A percentile compares a stretch with the other conserved stretches of the same genome.
phyloP scores from a whole-genome alignment of 805 yeast species.

The Hanseniaspora valbyensis region DNA sequence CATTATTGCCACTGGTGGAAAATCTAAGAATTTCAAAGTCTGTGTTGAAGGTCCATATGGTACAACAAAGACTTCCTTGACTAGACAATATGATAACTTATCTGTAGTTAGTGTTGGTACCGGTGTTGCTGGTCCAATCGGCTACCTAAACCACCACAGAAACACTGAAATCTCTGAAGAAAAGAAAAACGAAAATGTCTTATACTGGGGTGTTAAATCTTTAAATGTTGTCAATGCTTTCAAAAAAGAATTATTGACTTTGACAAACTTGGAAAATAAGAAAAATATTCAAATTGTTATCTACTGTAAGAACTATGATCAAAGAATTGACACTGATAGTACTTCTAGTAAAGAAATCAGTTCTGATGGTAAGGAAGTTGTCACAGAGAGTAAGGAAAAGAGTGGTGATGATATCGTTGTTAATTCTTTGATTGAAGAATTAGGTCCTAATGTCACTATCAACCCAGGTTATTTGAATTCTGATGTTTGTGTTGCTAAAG shows the following conservation, averaged over 20 bases:
- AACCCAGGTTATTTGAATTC: not conserved
- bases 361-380: too few species aligned
- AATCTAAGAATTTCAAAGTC: not conserved
- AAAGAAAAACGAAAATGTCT: not conserved
- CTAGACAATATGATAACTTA: not conserved
- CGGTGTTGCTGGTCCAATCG: slow-evolving; percentile 12
- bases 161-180: not conserved
- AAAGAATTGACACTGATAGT: not conserved
- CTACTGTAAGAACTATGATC: not conserved
- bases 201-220: slow-evolving; percentile 12
- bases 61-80: not conserved
- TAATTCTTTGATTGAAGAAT: not conserved
- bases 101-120: slow-evolving; percentile 3
- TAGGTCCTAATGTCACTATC: not conserved
- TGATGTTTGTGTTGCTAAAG: not conserved
- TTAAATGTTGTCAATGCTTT: slow-evolving; percentile 4
- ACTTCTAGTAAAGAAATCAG: too few species aligned
- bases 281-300: not conserved
- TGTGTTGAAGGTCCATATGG: slow-evolving; percentile 16
- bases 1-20: not conserved
- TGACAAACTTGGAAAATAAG: not conserved
- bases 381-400: not conserved
- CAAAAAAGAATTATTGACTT: not conserved
- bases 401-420: not conserved
- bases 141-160: slow-evolving; percentile 2